Evolutionary conservation across 495 filamentous ascomycete species (phyloP).

Genomic region (Acidomyces sp.): DNA sequence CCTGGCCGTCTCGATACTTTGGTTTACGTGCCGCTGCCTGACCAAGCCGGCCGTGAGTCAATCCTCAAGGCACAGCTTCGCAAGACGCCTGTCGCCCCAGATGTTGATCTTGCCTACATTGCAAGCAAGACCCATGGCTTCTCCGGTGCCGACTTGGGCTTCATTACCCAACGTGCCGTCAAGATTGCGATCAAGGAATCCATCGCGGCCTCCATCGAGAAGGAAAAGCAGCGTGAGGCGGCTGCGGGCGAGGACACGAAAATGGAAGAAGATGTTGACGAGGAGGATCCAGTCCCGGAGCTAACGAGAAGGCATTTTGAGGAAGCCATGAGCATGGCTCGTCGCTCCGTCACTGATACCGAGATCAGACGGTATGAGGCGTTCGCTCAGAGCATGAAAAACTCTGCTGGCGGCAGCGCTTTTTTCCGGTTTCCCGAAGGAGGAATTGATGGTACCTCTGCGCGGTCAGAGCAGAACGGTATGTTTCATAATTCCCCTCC

Average conservation of each 20-base stretch:
- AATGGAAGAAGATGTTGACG: constrained; percentile 69
- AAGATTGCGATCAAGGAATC: constrained; percentile 98
- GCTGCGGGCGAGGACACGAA: constrained; percentile 56
- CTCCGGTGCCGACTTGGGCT: constrained; percentile 98
- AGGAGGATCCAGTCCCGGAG: constrained; percentile 89
- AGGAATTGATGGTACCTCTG: constrained; percentile 11
- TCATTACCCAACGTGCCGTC: constrained; percentile 95
- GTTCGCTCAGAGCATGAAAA: constrained; percentile 98
- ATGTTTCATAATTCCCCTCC: constrained; percentile 1
- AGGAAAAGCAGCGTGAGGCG: constrained; percentile 73
- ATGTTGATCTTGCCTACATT: constrained; percentile 83
- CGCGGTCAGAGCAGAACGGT: constrained; percentile 18
- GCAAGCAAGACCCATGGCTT: constrained; percentile 96
- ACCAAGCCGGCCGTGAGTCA: constrained; percentile 69
- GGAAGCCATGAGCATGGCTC: constrained; percentile 89
- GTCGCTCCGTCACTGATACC: constrained; percentile 87
- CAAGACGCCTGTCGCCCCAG: constrained; percentile 83
- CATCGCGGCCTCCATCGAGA: constrained; percentile 81
- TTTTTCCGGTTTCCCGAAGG: constrained; percentile 86
- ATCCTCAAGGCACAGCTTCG: constrained; percentile 95
- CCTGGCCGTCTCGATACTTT: constrained; percentile 96
- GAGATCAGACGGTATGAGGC: constrained; percentile 97
- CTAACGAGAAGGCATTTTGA: constrained; percentile 95
- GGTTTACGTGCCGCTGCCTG: constrained; percentile 93
- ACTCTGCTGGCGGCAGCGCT: constrained; percentile 67